Evolutionary conservation across 2,329 filamentous ascomycete genomes (phyloP).

Genomic region (Colletotrichum echinochloae): DNA sequence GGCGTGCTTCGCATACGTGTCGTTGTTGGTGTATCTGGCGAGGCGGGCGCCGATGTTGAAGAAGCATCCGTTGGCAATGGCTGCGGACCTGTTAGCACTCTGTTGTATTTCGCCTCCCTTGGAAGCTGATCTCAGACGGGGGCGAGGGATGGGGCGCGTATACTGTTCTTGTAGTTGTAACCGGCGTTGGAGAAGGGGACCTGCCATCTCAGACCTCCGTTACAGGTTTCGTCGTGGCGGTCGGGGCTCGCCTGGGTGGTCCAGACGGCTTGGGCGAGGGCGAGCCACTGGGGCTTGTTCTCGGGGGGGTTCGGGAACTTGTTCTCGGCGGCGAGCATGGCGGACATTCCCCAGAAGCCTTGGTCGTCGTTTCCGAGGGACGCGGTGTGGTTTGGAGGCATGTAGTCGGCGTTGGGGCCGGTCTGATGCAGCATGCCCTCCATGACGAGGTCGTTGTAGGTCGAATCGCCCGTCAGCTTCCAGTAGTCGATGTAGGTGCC

Average conservation of each 20-base stretch:
- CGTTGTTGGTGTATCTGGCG: constrained; percentile 76
- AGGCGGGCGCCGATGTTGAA: constrained; percentile 77
- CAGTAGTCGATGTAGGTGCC: constrained; percentile 78
- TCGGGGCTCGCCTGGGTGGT: constrained; percentile 69
- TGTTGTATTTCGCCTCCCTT: background rate
- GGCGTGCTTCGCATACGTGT: constrained; percentile 73
- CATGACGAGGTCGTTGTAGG: constrained; percentile 70
- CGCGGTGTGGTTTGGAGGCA: constrained; percentile 69
- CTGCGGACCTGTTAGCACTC: constrained; percentile 45
- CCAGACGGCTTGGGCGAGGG: constrained; percentile 77
- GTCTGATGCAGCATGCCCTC: constrained; percentile 69
- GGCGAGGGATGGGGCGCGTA: background rate
- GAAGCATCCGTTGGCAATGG: constrained; percentile 72
- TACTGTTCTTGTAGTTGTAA: constrained; percentile 80
- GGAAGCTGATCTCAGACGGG: too few species aligned
- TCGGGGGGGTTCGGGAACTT: constrained; percentile 70
- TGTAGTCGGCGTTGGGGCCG: constrained; percentile 68
- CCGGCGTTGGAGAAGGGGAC: constrained; percentile 80
- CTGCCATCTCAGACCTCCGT: constrained; percentile 82
- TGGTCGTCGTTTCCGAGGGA: constrained; percentile 76
- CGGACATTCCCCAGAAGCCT: constrained; percentile 76
- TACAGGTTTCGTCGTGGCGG: constrained; percentile 74
- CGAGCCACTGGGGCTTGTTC: constrained; percentile 69
- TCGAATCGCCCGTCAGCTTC: constrained; percentile 73
- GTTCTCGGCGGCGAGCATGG: constrained; percentile 75